A percentile compares a stretch with the other conserved stretches of the same genome.
Conservation (phyloP, 208 protist species). For the Wallacemonas sp. region DNA sequence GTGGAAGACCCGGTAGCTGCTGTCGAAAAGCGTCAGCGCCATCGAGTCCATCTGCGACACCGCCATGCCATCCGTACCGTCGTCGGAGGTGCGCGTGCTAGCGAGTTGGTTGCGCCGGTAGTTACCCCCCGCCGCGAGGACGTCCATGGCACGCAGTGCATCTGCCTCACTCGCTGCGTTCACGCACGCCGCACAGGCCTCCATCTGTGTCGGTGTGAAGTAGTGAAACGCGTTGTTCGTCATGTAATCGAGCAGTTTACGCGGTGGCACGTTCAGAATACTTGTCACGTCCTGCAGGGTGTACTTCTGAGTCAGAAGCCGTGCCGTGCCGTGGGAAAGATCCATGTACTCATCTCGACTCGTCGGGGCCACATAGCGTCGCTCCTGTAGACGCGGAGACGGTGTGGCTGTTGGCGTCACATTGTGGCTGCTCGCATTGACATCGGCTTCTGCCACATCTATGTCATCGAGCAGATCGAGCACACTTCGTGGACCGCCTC, state of each 20-base stretch:
- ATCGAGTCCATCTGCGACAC: constrained; percentile 44
- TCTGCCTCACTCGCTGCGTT: constrained; percentile 54
- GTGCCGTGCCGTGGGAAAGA: constrained; percentile 74
- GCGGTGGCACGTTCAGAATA: constrained; percentile 57
- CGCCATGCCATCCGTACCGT: constrained; percentile 35
- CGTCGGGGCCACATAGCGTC: constrained; percentile 21
- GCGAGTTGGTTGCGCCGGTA: constrained; percentile 12
- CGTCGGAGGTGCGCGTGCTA: constrained; percentile 29
- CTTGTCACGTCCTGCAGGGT: constrained; percentile 39
- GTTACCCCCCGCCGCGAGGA: constrained; percentile 15
- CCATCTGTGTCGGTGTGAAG: constrained; percentile 58
- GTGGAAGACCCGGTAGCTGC: constrained; percentile 43
- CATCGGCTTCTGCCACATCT: neutral
- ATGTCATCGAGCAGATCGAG: constrained; percentile 30
- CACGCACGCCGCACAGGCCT: constrained; percentile 46
- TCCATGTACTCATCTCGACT: constrained; percentile 75
- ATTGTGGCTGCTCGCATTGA: neutral
- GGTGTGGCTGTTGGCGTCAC: neutral
- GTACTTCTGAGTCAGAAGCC: constrained; percentile 85
- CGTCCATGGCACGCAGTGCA: constrained; percentile 41
- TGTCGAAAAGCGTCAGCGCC: constrained; percentile 44
- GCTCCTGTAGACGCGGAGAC: neutral
- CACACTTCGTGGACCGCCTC: constrained; percentile 16
- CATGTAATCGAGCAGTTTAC: constrained; percentile 70
- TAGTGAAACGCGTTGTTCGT: constrained; percentile 66